A percentile compares a stretch with the other conserved stretches of the same genome.
Conservation (phyloP, 2,329 filamentous ascomycete species). For the Cercospora janseana region DNA sequence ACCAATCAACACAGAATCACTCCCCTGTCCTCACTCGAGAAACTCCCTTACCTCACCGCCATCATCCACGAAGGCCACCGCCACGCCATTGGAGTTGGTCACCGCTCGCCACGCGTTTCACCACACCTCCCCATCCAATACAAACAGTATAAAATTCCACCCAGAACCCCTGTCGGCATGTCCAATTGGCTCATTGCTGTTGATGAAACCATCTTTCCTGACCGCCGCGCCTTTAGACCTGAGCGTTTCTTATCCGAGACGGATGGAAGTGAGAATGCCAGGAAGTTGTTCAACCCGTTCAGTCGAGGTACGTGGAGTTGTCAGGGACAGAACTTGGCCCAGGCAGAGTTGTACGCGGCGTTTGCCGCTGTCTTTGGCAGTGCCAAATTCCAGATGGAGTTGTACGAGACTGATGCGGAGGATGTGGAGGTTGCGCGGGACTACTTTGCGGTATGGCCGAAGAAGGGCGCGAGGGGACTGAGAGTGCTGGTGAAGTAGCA, state of each 20-base stretch:
- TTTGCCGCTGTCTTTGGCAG: background rate
- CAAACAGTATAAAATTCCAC: conserved; percentile 18
- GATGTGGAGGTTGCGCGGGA: background rate
- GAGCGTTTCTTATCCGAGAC: conserved; percentile 35
- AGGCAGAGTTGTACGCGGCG: background rate
- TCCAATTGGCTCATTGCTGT: conserved; percentile 34
- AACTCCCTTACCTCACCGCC: conserved; percentile 26
- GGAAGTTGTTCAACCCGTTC: too few species aligned
- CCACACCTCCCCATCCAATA: conserved; percentile 24
- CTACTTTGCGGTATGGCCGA: background rate
- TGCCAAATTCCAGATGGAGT: background rate
- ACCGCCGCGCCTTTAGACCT: conserved; percentile 33
- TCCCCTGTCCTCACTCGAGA: conserved; percentile 16
- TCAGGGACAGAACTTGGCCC: background rate
- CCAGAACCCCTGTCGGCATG: conserved; percentile 32
- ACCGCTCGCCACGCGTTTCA: conserved; percentile 1
- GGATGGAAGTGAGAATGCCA: background rate
- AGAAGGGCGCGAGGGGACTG: background rate
- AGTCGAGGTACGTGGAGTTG: too few species aligned
- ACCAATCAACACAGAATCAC: conserved; percentile 3
- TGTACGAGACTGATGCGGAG: background rate
- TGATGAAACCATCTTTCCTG: conserved; percentile 34
- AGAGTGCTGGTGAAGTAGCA: background rate
- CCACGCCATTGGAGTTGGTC: conserved; percentile 25
- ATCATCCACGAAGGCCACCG: conserved; percentile 29